phyloP scores from a whole-genome alignment of 2,329 filamentous ascomycete species.

The Hypomyces rosellus region DNA sequence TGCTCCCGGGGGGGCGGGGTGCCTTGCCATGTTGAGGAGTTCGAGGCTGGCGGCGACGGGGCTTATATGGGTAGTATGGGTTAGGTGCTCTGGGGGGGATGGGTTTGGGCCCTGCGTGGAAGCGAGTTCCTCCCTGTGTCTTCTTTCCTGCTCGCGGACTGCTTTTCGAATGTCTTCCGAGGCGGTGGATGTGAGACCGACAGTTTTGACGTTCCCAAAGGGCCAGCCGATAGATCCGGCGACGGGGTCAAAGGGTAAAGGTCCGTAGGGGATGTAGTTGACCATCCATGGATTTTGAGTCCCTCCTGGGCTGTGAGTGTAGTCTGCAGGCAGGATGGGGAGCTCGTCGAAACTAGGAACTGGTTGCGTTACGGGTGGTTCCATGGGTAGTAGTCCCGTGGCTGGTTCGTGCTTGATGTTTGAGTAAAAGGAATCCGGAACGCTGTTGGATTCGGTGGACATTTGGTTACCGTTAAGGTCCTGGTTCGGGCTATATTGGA shows the following conservation, averaged over 20 bases:
- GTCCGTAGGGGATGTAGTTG: neutral
- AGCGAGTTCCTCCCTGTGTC: neutral
- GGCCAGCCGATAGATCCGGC: neutral
- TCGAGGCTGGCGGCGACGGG: neutral
- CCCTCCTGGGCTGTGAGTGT: neutral
- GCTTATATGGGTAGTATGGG: too few species aligned
- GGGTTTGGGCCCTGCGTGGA: too few species aligned
- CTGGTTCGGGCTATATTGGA: too few species aligned
- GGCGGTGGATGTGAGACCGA: neutral
- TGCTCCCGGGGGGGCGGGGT: neutral
- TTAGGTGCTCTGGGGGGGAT: too few species aligned
- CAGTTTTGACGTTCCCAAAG: neutral
- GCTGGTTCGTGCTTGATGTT: too few species aligned
- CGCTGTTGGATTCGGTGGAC: neutral
- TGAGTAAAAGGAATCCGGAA: too few species aligned
- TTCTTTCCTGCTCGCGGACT: neutral
- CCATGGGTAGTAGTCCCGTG: neutral
- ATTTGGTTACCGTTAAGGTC: neutral
- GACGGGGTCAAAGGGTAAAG: neutral
- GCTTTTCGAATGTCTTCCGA: neutral
- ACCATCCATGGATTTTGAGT: neutral
- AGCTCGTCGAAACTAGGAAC: constrained; percentile 3
- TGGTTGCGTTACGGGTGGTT: neutral
- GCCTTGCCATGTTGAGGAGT: neutral
- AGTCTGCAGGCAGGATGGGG: neutral